These are phyloP conservation scores for Boletus sp. DNA, from an alignment of 768 basidiomycete species.

Conservation along the genomic window DNA sequence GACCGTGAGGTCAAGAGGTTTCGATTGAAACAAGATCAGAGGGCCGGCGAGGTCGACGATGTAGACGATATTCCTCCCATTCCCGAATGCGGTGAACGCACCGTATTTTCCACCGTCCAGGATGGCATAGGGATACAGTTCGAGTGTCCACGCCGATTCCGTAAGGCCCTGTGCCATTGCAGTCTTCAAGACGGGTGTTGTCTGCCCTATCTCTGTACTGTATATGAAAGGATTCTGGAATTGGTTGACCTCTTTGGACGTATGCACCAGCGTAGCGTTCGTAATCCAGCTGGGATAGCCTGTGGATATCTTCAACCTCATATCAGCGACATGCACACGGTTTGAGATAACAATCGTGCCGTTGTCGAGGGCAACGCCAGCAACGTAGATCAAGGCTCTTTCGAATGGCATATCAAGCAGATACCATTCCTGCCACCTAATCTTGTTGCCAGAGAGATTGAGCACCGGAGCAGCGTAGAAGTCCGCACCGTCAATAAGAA, in stretches of 20 bases:
- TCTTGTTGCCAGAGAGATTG: slow-evolving; percentile 50
- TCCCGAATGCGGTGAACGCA: slow-evolving; percentile 31
- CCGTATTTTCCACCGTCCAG: slow-evolving; percentile 24
- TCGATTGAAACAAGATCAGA: too few species aligned
- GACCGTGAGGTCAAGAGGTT: too few species aligned
- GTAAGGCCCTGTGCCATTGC: slow-evolving; percentile 25
- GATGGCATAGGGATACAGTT: slow-evolving; percentile 19
- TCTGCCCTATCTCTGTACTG: slow-evolving; percentile 27
- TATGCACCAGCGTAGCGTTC: slow-evolving; percentile 55
- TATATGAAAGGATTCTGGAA: slow-evolving; percentile 49
- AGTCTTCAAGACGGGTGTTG: slow-evolving; percentile 25
- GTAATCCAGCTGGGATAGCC: slow-evolving; percentile 39
- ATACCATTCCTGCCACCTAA: slow-evolving; percentile 64
- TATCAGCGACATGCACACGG: slow-evolving; percentile 45
- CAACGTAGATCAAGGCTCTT: slow-evolving; percentile 51
- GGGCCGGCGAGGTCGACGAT: neutral
- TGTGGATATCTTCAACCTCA: slow-evolving; percentile 35
- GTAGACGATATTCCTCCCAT: too few species aligned
- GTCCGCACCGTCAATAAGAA: slow-evolving; percentile 53
- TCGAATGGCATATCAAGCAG: slow-evolving; percentile 72
- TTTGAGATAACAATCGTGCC: slow-evolving; percentile 33
- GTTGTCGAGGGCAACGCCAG: slow-evolving; percentile 30
- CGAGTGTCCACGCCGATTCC: slow-evolving; percentile 16
- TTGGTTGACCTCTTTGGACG: slow-evolving; percentile 53
- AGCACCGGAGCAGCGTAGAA: slow-evolving; percentile 64